Percentiles rank a stretch among this genome's conserved stretches.
These are phyloP conservation scores for Akanthomyces uredinophilus DNA, from an alignment of 2,329 filamentous ascomycete species.

Conservation along the genomic window DNA sequence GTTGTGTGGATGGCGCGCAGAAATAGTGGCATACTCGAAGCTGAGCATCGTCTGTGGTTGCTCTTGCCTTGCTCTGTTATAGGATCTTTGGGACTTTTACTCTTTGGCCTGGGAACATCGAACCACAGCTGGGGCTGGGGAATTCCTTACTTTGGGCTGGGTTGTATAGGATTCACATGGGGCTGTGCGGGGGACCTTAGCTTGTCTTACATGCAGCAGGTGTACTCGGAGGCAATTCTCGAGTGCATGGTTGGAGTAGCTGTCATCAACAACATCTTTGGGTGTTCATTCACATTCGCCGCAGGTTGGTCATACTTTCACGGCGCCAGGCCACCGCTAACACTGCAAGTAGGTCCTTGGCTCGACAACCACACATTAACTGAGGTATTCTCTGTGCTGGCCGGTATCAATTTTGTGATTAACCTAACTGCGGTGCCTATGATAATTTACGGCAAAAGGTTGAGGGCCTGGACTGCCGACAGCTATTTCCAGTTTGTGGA, in stretches of 20 bases:
- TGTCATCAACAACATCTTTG: constrained; percentile 52
- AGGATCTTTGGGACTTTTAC: constrained; percentile 45
- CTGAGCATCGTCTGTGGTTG: constrained; percentile 49
- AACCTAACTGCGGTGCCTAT: not conserved
- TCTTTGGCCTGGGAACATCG: constrained; percentile 47
- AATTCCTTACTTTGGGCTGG: constrained; percentile 48
- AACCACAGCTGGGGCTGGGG: constrained; percentile 48
- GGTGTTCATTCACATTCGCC: constrained; percentile 49
- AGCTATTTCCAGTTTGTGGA: constrained; percentile 3
- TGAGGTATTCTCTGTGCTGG: constrained; percentile 2
- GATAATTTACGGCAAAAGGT: constrained; percentile 7
- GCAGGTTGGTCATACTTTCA: not conserved
- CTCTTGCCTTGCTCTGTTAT: constrained; percentile 45
- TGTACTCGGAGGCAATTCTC: constrained; percentile 51
- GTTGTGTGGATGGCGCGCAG: constrained; percentile 50
- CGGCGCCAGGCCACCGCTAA: not conserved
- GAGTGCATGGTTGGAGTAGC: constrained; percentile 55
- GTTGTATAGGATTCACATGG: constrained; percentile 55
- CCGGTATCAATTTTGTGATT: constrained; percentile 6
- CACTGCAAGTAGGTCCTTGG: not conserved
- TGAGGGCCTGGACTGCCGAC: not conserved
- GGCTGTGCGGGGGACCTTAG: constrained; percentile 53
- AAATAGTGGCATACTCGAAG: constrained; percentile 49
- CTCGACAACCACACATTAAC: not conserved
- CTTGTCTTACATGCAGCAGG: constrained; percentile 51